Conservation (phyloP, 2,329 filamentous ascomycete genomes). For the Cladosporium cucumerinum region DNA sequence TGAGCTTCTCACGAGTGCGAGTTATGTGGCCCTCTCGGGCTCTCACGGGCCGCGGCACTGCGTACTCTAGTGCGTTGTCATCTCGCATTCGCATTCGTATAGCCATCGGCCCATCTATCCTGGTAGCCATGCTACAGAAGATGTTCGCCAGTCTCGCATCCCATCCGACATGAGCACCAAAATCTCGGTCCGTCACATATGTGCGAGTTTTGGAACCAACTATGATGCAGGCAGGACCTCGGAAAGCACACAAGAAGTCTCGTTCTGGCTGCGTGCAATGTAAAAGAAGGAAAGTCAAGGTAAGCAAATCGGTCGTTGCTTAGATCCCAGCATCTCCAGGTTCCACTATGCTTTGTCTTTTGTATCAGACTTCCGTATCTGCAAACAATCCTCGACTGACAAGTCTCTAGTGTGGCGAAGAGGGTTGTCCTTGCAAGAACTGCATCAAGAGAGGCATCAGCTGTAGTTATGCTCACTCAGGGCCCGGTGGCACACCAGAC, state of each 20-base stretch:
- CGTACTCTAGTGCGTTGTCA: not conserved
- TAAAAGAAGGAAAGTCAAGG: conserved; percentile 7
- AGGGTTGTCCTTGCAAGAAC: conserved; percentile 7
- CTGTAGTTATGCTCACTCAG: not conserved
- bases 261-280: conserved; percentile 10
- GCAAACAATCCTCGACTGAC: not conserved
- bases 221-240: not conserved
- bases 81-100: not conserved
- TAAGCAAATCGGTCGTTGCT: not conserved
- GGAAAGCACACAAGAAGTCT: conserved; percentile 11
- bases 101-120: not conserved
- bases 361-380: not conserved
- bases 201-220: not conserved
- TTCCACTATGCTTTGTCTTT: not conserved
- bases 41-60: no score
- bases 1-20: not conserved
- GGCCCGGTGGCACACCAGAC: not conserved
- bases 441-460: conserved; percentile 3
- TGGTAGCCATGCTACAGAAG: not conserved
- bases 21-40: not conserved
- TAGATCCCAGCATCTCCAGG: not conserved
- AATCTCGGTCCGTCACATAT: not conserved
- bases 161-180: not conserved
- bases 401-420: not conserved
- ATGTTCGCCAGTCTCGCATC: not conserved